These are phyloP conservation scores for Kazachstania psychrophila DNA, from an alignment of 805 yeast genomes.

Conservation along the genomic window DNA sequence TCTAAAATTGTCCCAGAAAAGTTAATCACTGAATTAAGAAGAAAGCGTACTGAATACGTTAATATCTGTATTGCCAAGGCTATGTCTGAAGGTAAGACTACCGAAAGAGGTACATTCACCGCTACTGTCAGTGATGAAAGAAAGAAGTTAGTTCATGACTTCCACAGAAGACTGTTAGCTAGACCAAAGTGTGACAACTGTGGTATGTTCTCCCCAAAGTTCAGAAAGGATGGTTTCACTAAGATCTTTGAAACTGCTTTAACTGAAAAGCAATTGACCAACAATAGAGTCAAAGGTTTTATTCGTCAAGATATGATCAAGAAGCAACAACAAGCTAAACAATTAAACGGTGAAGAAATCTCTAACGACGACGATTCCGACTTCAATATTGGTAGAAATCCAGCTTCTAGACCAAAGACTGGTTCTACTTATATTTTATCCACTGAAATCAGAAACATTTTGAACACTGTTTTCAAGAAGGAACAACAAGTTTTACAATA, in stretches of 20 bases:
- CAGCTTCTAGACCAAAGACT: slow-evolving; percentile 48
- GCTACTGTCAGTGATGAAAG: slow-evolving; percentile 85
- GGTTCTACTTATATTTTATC: slow-evolving; percentile 83
- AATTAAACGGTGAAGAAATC: slow-evolving; percentile 21
- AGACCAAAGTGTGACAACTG: slow-evolving; percentile 93
- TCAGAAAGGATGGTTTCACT: slow-evolving; percentile 88
- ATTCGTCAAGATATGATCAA: slow-evolving; percentile 63
- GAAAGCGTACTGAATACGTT: slow-evolving; percentile 61
- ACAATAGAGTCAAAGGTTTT: slow-evolving; percentile 76
- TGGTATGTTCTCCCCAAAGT: slow-evolving; percentile 88
- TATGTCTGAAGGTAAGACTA: slow-evolving; percentile 62
- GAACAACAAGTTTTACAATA: slow-evolving; percentile 63
- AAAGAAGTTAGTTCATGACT: slow-evolving; percentile 59
- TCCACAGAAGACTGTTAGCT: slow-evolving; percentile 60
- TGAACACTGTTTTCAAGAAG: slow-evolving; percentile 62
- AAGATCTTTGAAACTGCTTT: slow-evolving; percentile 86
- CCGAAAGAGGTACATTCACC: slow-evolving; percentile 61
- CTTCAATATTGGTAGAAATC: slow-evolving; percentile 33
- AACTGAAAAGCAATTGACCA: slow-evolving; percentile 67
- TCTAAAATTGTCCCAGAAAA: slow-evolving; percentile 7
- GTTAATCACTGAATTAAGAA: slow-evolving; percentile 36
- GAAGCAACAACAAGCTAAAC: slow-evolving; percentile 26
- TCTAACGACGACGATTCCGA: slow-evolving; percentile 17
- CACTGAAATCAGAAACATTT: slow-evolving; percentile 73
- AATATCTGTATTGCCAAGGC: slow-evolving; percentile 63